These are phyloP conservation scores for Ploettnerulaceae sp. DNA, from an alignment of 2,329 filamentous ascomycete genomes.

Conservation along the genomic window DNA sequence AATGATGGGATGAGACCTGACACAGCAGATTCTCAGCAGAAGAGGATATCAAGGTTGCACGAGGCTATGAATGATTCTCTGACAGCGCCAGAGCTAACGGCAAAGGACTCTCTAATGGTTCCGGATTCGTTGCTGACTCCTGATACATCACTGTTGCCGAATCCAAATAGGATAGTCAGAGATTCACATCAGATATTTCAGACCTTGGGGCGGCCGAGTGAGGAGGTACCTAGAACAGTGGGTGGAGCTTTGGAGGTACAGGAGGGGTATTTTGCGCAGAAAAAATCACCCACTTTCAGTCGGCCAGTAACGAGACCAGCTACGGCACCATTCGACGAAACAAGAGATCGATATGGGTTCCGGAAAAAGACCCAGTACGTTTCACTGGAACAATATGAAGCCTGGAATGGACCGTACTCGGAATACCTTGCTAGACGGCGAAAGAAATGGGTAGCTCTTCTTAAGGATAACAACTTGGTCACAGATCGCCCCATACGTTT, in stretches of 20 bases:
- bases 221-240: constrained; percentile 24
- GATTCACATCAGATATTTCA: constrained; percentile 39
- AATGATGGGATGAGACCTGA: constrained; percentile 22
- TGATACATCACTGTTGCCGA: constrained; percentile 2
- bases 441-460: constrained; percentile 75
- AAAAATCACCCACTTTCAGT: constrained; percentile 4
- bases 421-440: constrained; percentile 69
- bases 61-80: constrained; percentile 28
- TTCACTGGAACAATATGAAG: constrained; percentile 70
- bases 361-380: constrained; percentile 81
- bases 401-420: constrained; percentile 72
- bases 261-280: constrained; percentile 15
- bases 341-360: constrained; percentile 84
- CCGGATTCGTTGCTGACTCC: background rate
- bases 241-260: constrained; percentile 15
- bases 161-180: constrained; percentile 23
- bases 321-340: constrained; percentile 21
- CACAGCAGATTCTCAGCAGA: constrained; percentile 24
- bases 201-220: constrained; percentile 41
- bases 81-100: background rate
- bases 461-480: constrained; percentile 71
- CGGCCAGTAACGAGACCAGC: constrained; percentile 18
- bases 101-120: constrained; percentile 1
- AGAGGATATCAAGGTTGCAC: constrained; percentile 18
- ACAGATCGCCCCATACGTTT: constrained; percentile 71